Conservation (phyloP, 1,284 basidiomycete species). For the Mycena sp. region DNA sequence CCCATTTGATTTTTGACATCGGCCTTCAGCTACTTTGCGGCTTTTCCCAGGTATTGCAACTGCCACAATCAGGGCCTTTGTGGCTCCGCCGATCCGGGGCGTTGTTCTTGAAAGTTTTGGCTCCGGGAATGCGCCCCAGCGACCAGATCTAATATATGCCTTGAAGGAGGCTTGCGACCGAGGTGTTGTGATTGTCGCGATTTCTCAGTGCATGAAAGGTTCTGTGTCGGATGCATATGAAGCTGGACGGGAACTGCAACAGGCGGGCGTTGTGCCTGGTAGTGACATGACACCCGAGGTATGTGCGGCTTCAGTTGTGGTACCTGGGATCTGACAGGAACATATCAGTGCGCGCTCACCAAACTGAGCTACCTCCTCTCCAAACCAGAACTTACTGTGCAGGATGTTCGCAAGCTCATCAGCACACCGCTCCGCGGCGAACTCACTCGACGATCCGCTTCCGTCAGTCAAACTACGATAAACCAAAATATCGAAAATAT, state of each 20-base stretch:
- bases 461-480: conserved; percentile 50
- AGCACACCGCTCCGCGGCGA: conserved; percentile 87
- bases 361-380: conserved; percentile 91
- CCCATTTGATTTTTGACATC: neutral
- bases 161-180: conserved; percentile 84
- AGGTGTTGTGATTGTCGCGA: conserved; percentile 90
- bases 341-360: conserved; percentile 79
- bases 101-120: conserved; percentile 92
- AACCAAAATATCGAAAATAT: conserved; percentile 68
- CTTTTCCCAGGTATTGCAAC: conserved; percentile 90
- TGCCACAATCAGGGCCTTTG: conserved; percentile 76
- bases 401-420: conserved; percentile 82
- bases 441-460: conserved; percentile 66
- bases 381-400: conserved; percentile 77
- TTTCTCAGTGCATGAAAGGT: conserved; percentile 89
- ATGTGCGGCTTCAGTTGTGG: conserved; percentile 11
- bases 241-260: conserved; percentile 79
- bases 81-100: conserved; percentile 76
- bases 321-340: conserved; percentile 10
- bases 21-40: conserved; percentile 70
- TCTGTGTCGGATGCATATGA: conserved; percentile 85
- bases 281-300: conserved; percentile 96
- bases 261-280: conserved; percentile 80
- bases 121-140: conserved; percentile 86
- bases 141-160: conserved; percentile 71